Conservation (phyloP, 1,284 basidiomycete genomes). For the Malassezia nana region DNA sequence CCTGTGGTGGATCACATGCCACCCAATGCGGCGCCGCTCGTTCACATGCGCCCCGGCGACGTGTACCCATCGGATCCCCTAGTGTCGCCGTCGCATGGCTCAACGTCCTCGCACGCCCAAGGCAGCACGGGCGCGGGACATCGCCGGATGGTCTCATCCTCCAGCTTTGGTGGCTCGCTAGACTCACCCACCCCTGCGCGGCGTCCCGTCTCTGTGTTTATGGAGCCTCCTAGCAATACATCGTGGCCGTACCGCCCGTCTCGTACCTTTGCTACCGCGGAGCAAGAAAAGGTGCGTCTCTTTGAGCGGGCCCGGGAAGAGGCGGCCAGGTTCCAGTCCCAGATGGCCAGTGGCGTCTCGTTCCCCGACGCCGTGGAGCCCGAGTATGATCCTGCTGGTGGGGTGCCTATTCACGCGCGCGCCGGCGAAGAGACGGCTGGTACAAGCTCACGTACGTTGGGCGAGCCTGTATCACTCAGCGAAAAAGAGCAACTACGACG, state of each 20-base stretch:
- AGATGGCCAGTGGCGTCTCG: conserved; percentile 26
- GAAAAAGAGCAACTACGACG: background rate
- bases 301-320: conserved; percentile 41
- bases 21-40: background rate
- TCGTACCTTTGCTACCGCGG: conserved; percentile 18
- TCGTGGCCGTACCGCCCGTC: background rate
- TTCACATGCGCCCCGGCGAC: conserved; percentile 7
- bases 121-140: background rate
- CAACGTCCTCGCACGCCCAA: background rate
- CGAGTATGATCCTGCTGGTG: conserved; percentile 24
- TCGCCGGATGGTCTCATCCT: background rate
- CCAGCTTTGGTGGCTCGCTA: background rate
- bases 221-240: background rate
- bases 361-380: conserved; percentile 12
- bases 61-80: background rate
- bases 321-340: conserved; percentile 34
- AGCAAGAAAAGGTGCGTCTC: conserved; percentile 36
- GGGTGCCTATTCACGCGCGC: conserved; percentile 3
- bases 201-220: background rate
- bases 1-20: background rate
- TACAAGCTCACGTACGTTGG: background rate
- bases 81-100: background rate
- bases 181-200: background rate
- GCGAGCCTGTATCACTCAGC: background rate
- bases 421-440: background rate